Evolutionary conservation across 225 moss, liverwort and hornwort genomes (phyloP).

Genomic region (Anthoceros angustus): DNA sequence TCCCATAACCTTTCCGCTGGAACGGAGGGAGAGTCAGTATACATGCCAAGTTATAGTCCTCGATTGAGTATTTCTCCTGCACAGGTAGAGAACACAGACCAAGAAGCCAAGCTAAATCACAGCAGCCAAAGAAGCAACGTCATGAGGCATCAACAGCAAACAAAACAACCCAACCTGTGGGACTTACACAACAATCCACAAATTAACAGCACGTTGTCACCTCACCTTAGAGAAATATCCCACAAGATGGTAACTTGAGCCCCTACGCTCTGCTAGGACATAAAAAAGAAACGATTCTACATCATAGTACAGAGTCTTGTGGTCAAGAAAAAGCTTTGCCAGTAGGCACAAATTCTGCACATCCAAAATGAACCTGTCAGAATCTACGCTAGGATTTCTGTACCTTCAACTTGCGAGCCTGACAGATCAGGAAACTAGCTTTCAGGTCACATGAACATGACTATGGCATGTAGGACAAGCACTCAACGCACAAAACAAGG

Average conservation of each 20-base stretch:
- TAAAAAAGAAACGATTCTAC: conserved; percentile 93
- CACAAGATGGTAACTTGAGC: conserved; percentile 65
- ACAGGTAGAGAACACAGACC: neutral
- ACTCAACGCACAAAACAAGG: neutral
- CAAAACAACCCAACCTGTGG: neutral
- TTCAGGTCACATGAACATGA: neutral
- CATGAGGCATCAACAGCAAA: neutral
- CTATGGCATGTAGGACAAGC: neutral
- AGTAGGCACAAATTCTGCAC: conserved; percentile 80
- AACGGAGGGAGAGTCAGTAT: conserved; percentile 87
- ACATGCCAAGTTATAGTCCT: conserved; percentile 92
- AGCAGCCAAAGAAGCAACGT: neutral
- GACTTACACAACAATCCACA: no score
- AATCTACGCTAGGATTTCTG: no score
- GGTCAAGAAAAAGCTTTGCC: conserved; percentile 88
- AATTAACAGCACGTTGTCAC: no score
- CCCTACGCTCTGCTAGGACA: conserved; percentile 66
- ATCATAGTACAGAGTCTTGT: conserved; percentile 97
- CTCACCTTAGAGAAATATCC: conserved; percentile 92
- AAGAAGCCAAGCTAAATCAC: neutral
- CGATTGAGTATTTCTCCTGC: conserved; percentile 83
- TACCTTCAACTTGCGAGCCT: no score
- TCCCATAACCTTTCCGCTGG: conserved; percentile 95
- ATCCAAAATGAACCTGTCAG: conserved; percentile 6
- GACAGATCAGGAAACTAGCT: no score